Evolutionary conservation across 441 rosid species (phyloP).

Genomic region (Monsonia emarginata): DNA sequence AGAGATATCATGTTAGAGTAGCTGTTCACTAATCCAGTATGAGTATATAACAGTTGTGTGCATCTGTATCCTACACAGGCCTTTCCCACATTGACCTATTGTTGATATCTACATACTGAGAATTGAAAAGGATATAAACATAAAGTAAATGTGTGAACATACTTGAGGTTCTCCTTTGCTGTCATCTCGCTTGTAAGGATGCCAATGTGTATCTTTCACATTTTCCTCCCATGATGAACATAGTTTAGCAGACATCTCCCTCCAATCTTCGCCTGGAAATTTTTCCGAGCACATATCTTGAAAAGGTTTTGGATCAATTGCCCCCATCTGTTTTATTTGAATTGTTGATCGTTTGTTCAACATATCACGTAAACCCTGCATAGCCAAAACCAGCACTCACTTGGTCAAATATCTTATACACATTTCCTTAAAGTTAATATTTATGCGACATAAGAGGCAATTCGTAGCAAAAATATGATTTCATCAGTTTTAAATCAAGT

Average conservation of each 20-base stretch:
- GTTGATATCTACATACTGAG: no score
- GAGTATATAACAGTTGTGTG: background rate
- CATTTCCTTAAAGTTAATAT: background rate
- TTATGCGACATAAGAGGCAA: background rate
- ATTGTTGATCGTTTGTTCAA: conserved; percentile 20
- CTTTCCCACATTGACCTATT: background rate
- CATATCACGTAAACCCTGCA: conserved; percentile 24
- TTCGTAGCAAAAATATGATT: background rate
- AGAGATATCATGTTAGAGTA: no score
- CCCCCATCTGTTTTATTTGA: conserved; percentile 27
- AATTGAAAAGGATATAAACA: background rate
- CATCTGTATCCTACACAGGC: no score
- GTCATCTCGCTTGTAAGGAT: conserved; percentile 15
- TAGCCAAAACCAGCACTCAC: background rate
- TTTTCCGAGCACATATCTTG: conserved; percentile 16
- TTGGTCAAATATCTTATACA: background rate
- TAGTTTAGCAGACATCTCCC: conserved; percentile 6
- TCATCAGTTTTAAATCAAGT: background rate
- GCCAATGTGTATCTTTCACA: conserved; percentile 16
- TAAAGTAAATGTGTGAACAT: background rate
- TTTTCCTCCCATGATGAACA: conserved; percentile 22
- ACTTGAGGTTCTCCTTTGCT: conserved; percentile 13
- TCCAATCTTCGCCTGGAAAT: conserved; percentile 17
- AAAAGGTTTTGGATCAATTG: conserved; percentile 25
- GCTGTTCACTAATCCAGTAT: background rate